Evolutionary conservation across 768 basidiomycete genomes (phyloP), one percentile per base, ranked within the genome.

Genomic region (Termitomyces sp.): DNA sequence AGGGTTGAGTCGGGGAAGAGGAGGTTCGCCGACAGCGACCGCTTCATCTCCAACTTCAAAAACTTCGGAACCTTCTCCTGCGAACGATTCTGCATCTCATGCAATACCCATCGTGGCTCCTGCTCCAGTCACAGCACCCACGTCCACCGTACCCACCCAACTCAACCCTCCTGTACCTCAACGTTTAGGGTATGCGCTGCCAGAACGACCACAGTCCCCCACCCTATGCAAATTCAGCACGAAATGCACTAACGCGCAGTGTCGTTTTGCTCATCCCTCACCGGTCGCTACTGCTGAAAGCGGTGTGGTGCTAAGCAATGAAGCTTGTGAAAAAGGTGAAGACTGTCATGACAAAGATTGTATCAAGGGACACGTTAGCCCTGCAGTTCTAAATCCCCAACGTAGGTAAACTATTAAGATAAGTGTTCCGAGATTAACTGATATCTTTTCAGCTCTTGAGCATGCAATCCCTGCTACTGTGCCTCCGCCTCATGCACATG

Each of bases 281-380:
- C 97, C 97, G n/a, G 92, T 94, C 3, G 95, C 97, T 6, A 97
- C 96, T 18, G 80, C 89, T 33, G 94, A 96, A 73, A 94, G 90
- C 65, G 97, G 95, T 9, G 82, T 99, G 61, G 97, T 98, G 1
- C 78, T 99, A 56, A 96, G 91, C 65, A 94, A 91, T 57, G 96
- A 98, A 57, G 78, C 92, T 20, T 99, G 97, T 71, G 91, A 94
- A 65, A 84, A 87, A 50, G 92, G 92, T 18, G 89, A 86, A 68
- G 77, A 88, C 47, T 99, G 97, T 72, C 86, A 90, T 66, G 94
- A 99, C 71, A 87, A 91, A 68, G 96, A 98, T 71, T 98, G 94
- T 70, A 84, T 89, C 57, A 93, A 92, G 69, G 85, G 85, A 24
- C 94, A 98, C 70, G 88, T 94, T 58, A 94, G 92, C 65, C 92